Evolutionary conservation across 805 yeast genomes (phyloP).

Genomic region (Yamadazyma akitaensis): DNA sequence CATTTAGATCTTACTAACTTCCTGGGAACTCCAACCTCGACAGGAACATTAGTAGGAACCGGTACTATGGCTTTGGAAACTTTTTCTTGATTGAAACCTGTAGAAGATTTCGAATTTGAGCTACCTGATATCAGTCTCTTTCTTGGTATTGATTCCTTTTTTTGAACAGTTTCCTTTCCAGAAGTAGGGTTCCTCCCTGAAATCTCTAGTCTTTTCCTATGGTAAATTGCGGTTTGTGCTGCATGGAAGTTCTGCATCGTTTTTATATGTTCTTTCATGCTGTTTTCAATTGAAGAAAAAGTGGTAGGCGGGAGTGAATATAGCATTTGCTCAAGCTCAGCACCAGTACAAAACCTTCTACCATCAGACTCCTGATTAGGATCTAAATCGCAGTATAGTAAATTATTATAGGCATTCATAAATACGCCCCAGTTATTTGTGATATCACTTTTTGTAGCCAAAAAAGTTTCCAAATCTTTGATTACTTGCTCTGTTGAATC

Average conservation of each 20-base stretch:
- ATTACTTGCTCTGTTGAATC: conserved; percentile 1
- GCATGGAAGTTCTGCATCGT: conserved; percentile 4
- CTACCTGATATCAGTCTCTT: not conserved
- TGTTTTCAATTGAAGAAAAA: conserved; percentile 6
- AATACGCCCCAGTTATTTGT: not conserved
- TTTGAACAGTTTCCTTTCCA: not conserved
- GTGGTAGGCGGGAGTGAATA: conserved; percentile 8
- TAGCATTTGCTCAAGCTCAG: conserved; percentile 1
- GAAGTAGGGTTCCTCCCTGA: not conserved
- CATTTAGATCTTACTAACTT: not conserved
- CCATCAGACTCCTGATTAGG: not conserved
- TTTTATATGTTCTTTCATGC: conserved; percentile 3
- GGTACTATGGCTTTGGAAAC: not conserved
- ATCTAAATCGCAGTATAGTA: not conserved
- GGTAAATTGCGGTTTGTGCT: not conserved
- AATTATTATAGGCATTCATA: conserved; percentile 5
- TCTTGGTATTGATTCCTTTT: not conserved
- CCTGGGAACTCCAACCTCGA: not conserved
- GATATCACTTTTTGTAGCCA: conserved; percentile 4
- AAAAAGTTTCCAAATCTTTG: not conserved
- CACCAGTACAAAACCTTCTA: not conserved
- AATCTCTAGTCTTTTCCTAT: not conserved
- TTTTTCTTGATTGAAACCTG: not conserved
- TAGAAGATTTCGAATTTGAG: not conserved
- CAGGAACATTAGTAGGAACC: not conserved